phyloP scores from a whole-genome alignment of 2,329 filamentous ascomycete species.

The Blastomyces emzantsi region DNA sequence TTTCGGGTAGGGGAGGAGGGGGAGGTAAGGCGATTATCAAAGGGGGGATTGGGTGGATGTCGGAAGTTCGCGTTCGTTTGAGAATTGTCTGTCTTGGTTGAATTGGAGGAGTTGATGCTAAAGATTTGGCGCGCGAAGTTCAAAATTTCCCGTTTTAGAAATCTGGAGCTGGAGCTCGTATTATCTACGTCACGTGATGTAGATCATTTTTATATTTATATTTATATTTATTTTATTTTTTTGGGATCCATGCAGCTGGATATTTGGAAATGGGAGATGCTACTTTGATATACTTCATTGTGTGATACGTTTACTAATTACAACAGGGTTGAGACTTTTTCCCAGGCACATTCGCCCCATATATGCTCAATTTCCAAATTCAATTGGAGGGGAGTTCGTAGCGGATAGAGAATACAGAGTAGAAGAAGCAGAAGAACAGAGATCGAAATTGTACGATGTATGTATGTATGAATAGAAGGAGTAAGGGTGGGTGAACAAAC shows the following conservation, averaged over 20 bases:
- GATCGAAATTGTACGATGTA: too few relatives aligned
- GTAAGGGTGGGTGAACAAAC: too few relatives aligned
- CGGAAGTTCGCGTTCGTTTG: background rate
- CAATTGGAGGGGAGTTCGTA: background rate
- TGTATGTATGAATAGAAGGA: too few relatives aligned
- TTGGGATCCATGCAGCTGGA: too few relatives aligned
- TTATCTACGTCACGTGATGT: background rate
- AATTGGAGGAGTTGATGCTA: background rate
- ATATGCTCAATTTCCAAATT: background rate
- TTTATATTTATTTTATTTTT: too few relatives aligned
- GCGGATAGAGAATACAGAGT: background rate
- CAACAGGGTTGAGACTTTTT: background rate
- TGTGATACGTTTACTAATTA: background rate
- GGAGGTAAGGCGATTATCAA: conserved; percentile 25
- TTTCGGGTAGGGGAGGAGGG: conserved; percentile 12
- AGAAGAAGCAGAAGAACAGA: too few relatives aligned
- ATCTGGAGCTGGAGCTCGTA: background rate
- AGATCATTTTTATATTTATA: too few relatives aligned
- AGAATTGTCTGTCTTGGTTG: too few relatives aligned
- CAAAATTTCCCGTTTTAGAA: background rate
- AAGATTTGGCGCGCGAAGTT: background rate
- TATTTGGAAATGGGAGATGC: too few relatives aligned
- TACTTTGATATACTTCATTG: too few relatives aligned
- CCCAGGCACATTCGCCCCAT: background rate
- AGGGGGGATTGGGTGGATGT: background rate